A percentile compares a stretch with the other conserved stretches of the same genome.
Conservation (phyloP, 768 basidiomycete species). For the Neoboletus subvelutipes region DNA sequence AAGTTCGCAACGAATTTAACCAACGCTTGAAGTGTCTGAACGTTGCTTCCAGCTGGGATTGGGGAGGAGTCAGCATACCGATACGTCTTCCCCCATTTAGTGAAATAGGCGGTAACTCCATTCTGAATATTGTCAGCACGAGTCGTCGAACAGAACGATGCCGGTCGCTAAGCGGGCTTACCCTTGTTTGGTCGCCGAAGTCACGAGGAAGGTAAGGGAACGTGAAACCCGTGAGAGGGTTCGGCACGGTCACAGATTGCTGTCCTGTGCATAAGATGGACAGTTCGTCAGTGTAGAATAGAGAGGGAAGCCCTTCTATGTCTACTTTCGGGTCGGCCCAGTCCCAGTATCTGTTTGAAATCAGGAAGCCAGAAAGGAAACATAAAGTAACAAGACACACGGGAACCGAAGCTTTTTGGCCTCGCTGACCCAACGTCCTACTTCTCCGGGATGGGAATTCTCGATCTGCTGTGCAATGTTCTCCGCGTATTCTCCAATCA, state of each 20-base stretch:
- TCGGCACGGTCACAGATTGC: conserved; percentile 10
- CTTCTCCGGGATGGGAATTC: conserved; percentile 16
- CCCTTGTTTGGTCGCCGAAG: conserved; percentile 15
- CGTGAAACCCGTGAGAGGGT: conserved; percentile 20
- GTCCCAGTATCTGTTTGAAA: conserved; percentile 27
- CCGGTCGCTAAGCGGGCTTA: not conserved
- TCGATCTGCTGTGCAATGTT: conserved; percentile 27
- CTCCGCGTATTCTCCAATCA: conserved; percentile 25
- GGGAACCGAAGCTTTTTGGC: conserved; percentile 30
- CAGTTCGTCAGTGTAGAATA: conserved; percentile 19
- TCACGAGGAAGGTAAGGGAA: conserved; percentile 20
- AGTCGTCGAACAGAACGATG: not conserved
- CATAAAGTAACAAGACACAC: conserved; percentile 11
- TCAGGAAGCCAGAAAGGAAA: not conserved
- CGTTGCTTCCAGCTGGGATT: conserved; percentile 11
- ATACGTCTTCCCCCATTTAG: conserved; percentile 20
- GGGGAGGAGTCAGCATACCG: conserved; percentile 17
- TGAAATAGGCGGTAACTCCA: conserved; percentile 16
- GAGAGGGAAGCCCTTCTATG: conserved; percentile 20
- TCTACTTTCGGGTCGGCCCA: conserved; percentile 26
- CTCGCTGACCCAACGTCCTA: conserved; percentile 17
- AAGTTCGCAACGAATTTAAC: not conserved
- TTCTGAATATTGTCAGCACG: conserved; percentile 1
- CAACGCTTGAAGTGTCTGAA: conserved; percentile 14
- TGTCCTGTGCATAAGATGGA: conserved; percentile 4